phyloP scores from a whole-genome alignment of 1,284 basidiomycete genomes.

The Lentinula novae-zelandiae region DNA sequence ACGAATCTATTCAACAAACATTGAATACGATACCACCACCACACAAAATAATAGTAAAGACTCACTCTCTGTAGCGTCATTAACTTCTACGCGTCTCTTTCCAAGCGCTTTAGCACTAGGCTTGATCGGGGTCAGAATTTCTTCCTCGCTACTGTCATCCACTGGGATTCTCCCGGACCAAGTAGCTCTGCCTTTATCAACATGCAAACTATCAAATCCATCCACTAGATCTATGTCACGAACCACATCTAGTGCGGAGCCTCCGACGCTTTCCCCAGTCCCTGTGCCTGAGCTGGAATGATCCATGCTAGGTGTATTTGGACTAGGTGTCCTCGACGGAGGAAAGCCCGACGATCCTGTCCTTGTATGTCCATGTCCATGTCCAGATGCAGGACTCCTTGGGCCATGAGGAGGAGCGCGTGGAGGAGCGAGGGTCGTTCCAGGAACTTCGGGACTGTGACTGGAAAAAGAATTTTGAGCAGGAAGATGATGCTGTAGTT shows the following conservation, averaged over 20 bases:
- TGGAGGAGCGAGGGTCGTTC: conserved; percentile 42
- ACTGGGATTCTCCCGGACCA: conserved; percentile 1
- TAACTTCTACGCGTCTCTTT: conserved; percentile 59
- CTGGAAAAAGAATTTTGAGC: background rate
- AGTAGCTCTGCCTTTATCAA: background rate
- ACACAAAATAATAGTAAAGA: conserved; percentile 13
- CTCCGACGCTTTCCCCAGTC: background rate
- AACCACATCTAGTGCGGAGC: background rate
- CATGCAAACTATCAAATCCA: background rate
- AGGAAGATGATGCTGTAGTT: background rate
- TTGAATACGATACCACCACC: background rate
- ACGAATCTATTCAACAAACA: background rate
- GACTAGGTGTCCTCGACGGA: conserved; percentile 41
- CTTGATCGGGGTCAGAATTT: conserved; percentile 32
- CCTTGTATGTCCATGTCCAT: conserved; percentile 24
- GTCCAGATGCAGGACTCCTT: conserved; percentile 50
- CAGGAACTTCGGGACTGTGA: background rate
- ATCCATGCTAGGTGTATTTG: conserved; percentile 20
- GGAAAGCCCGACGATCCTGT: background rate
- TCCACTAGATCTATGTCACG: background rate
- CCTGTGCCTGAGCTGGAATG: conserved; percentile 10
- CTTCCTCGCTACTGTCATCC: conserved; percentile 29
- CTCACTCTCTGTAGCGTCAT: conserved; percentile 46
- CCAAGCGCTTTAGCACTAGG: conserved; percentile 79
- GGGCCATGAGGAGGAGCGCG: conserved; percentile 67